Percentiles rank a stretch among this genome's conserved stretches.
These are phyloP conservation scores for Arabidopsis lyrata DNA, from an alignment of 441 rosid species.

Conservation along the genomic window DNA sequence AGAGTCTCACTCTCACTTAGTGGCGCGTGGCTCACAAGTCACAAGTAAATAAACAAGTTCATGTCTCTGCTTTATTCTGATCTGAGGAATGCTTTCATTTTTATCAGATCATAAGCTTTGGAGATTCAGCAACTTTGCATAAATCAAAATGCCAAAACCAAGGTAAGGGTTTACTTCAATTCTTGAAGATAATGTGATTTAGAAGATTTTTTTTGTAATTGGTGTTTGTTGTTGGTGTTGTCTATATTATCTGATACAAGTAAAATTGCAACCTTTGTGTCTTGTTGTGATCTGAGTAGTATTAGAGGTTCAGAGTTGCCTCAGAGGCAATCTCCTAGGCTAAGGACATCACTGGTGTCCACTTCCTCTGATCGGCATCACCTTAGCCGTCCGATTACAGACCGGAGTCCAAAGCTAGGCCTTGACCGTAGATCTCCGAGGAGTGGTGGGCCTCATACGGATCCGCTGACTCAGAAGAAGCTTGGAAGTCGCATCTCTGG, in stretches of 20 bases:
- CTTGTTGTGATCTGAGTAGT: conserved; percentile 14
- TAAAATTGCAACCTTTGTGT: neutral
- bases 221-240: conserved; percentile 12
- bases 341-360: conserved; percentile 55
- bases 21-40: conserved; percentile 11
- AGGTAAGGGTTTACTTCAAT: conserved; percentile 51
- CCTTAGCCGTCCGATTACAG: conserved; percentile 54
- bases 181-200: neutral
- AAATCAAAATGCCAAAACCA: conserved; percentile 61
- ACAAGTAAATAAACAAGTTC: conserved; percentile 8
- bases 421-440: conserved; percentile 74
- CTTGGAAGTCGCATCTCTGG: conserved; percentile 82
- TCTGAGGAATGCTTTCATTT: neutral
- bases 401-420: conserved; percentile 66
- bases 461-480: conserved; percentile 73
- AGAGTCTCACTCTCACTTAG: conserved; percentile 13
- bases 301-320: conserved; percentile 68
- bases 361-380: conserved; percentile 62
- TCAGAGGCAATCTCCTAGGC: conserved; percentile 72
- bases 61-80: neutral
- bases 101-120: conserved; percentile 37
- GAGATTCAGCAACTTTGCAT: conserved; percentile 3
- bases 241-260: conserved; percentile 1
- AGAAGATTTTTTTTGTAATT: neutral
- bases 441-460: conserved; percentile 57